Conservation (phyloP, 495 filamentous ascomycete species). For the Wilcoxina mikolae region DNA sequence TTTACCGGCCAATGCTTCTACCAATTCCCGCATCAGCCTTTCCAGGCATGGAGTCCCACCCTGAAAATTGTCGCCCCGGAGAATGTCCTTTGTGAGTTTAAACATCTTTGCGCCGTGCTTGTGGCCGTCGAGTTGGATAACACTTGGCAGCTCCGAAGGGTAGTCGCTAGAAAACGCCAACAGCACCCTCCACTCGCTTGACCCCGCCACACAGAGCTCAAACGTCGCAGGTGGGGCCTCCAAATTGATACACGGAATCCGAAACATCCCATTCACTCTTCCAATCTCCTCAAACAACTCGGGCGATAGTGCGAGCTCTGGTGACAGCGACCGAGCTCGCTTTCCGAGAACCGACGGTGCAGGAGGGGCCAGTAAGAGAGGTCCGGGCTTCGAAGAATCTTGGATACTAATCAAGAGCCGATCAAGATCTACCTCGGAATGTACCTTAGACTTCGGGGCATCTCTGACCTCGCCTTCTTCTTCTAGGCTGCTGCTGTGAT, state of each 20-base stretch:
- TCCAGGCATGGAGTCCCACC: not conserved
- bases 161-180: not conserved
- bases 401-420: not conserved
- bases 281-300: slow-evolving; percentile 2
- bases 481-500: not conserved
- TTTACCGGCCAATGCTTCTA: not conserved
- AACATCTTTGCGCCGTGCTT: not conserved
- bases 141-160: not conserved
- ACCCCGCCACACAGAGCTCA: slow-evolving; percentile 1
- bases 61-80: not conserved
- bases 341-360: not conserved
- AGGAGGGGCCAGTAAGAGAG: not conserved
- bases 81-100: not conserved
- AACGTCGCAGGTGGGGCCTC: not conserved
- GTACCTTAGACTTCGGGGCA: not conserved
- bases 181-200: not conserved
- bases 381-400: not conserved
- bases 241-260: not conserved
- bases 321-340: not conserved
- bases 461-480: not conserved
- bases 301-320: not conserved
- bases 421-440: not conserved
- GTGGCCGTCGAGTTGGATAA: not conserved
- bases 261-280: not conserved
- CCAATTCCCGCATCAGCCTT: not conserved